Evolutionary conservation across 2,329 filamentous ascomycete genomes (phyloP), one percentile per base, ranked within the genome.

Genomic region (Nakataea oryzae): DNA sequence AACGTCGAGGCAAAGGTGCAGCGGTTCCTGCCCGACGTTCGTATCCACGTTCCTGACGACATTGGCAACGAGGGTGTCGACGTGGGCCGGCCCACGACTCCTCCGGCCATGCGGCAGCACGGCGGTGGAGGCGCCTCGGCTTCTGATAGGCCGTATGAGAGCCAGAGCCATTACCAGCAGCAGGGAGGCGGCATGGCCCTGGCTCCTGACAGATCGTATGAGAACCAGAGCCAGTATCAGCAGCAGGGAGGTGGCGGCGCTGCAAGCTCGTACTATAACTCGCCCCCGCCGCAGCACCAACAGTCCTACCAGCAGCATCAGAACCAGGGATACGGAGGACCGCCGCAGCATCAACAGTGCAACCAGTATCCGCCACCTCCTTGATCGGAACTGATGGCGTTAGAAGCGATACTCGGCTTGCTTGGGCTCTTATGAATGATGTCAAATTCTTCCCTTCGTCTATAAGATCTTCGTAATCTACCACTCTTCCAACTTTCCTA

Each of bases 21-120:
- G 64, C 75, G 70, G 66, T 79, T 78, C 64, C 68, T 79, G 27
- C 77, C 77, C 63, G 75, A 76, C 63, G 76, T 79, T 2, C 75
- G 75, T 65, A 79, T 79, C 63, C 67, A 68, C 4, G 76, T 79
- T 54, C 76, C 77, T 0, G 77, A 79, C 64, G 77, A 79, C 50
- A 78, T 79, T 54, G 76, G 77, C 0, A 78, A 79, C 58, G 77
- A 79, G 66, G 76, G 76, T 55, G 77, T 79, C 8, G 75, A 72
- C 28, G 74, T 79, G 13, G 76, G 76, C 8, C 69, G 70, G 3
- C 76, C 75, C 12, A 41, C 50, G 41, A 59, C 58, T 21, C 58
- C 58, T 26, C 34, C 41, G 7, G 34, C n/a, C 68, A 12, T 63
- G 68, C 32, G 69, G 64, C 24, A 59, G 67, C 17, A n/a, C 41